These are phyloP conservation scores for Agaricus sinodeliciosus DNA, from an alignment of 768 basidiomycete species.

Conservation along the genomic window DNA sequence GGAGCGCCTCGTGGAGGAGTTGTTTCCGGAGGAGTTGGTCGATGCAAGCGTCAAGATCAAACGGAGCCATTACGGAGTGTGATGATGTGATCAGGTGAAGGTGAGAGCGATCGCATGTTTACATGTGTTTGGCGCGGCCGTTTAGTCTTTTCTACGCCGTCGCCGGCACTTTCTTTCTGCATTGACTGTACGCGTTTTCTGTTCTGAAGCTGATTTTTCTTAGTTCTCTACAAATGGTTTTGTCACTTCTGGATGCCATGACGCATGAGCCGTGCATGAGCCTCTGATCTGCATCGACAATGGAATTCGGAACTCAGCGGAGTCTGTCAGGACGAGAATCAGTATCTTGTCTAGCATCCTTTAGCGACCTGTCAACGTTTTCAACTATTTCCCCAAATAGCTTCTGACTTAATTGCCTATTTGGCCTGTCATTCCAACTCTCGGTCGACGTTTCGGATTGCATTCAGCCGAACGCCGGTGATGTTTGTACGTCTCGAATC, in stretches of 20 bases:
- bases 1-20: slow-evolving; percentile 86
- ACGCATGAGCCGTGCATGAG: too few species aligned
- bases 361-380: not conserved
- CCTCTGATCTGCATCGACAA: not conserved
- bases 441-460: not conserved
- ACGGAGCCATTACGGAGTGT: slow-evolving; percentile 47
- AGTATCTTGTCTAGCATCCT: not conserved
- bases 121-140: slow-evolving; percentile 7
- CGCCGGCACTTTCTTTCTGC: not conserved
- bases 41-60: slow-evolving; percentile 97
- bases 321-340: not conserved
- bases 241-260: too few species aligned
- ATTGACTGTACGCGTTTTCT: too few species aligned
- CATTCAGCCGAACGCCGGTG: not conserved
- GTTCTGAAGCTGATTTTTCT: too few species aligned
- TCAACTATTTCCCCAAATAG: not conserved
- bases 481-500: not conserved
- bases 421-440: not conserved
- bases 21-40: slow-evolving; percentile 86
- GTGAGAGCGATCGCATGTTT: slow-evolving; percentile 20
- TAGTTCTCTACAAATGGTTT: too few species aligned
- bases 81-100: not conserved
- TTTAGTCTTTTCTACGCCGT: slow-evolving; percentile 21
- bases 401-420: not conserved
- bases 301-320: not conserved